Evolutionary conservation across 2,329 filamentous ascomycete species (phyloP).

Genomic region (Dothideomycetes sp.): DNA sequence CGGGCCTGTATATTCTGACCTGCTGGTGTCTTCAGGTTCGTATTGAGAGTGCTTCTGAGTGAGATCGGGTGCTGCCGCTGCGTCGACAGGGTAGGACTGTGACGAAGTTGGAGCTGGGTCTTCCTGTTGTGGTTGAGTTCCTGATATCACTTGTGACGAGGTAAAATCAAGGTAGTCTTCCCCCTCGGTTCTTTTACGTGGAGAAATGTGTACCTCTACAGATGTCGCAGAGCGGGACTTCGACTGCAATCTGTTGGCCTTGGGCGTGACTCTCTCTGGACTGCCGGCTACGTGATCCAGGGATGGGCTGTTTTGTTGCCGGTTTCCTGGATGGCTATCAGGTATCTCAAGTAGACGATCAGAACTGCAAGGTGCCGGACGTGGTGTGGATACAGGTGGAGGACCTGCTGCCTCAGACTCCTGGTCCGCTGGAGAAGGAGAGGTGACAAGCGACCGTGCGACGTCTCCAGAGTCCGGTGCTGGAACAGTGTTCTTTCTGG

Average conservation of each 20-base stretch:
- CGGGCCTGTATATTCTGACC: background rate
- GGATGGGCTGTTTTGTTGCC: too few species aligned
- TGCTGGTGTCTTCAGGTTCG: constrained; percentile 7
- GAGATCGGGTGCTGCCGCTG: constrained; percentile 9
- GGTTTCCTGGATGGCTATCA: too few species aligned
- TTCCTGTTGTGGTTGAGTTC: constrained; percentile 5
- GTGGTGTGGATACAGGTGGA: too few species aligned
- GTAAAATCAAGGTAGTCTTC: constrained; percentile 7
- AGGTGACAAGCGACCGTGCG: background rate
- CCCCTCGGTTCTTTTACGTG: constrained; percentile 1
- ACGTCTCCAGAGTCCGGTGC: background rate
- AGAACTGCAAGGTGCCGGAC: too few species aligned
- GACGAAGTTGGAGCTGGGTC: background rate
- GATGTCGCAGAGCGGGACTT: background rate
- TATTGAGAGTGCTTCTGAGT: constrained; percentile 11
- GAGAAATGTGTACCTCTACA: background rate
- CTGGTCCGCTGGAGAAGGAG: background rate
- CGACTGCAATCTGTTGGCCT: too few species aligned
- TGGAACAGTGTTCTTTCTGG: background rate
- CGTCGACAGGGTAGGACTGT: constrained; percentile 6
- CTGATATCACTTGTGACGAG: constrained; percentile 9
- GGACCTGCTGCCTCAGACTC: background rate
- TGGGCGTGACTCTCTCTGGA: too few species aligned
- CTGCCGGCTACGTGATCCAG: too few species aligned
- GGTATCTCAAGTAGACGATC: too few species aligned